These are phyloP conservation scores for Leishmania tropica DNA, from an alignment of 208 protist genomes.

Conservation along the genomic window DNA sequence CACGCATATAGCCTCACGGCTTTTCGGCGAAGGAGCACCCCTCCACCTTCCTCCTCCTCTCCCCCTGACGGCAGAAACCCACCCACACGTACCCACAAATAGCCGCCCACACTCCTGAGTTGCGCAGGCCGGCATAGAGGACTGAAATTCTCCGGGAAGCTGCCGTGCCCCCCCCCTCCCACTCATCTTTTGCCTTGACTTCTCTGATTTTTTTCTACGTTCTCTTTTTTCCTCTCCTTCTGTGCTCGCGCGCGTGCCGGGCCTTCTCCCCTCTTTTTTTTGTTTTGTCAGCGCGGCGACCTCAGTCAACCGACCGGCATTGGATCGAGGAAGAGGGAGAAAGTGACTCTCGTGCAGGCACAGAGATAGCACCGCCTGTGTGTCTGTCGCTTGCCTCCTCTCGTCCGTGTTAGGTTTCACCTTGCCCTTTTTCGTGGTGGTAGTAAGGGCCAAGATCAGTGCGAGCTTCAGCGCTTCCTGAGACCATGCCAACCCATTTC, in stretches of 20 bases:
- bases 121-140: neutral
- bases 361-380: neutral
- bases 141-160: neutral
- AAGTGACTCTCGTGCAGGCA: neutral
- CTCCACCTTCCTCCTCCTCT: neutral
- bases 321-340: neutral
- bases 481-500: conserved; percentile 9
- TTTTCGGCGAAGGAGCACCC: neutral
- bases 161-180: neutral
- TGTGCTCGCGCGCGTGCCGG: neutral
- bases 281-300: neutral
- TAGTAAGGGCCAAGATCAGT: neutral
- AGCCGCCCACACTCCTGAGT: neutral
- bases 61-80: neutral
- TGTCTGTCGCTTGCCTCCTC: neutral
- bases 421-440: neutral
- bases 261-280: neutral
- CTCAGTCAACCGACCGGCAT: neutral
- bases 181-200: conserved; percentile 8
- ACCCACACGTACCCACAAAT: neutral
- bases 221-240: conserved; percentile 8
- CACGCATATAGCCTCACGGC: neutral
- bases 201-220: conserved; percentile 9
- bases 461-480: neutral
- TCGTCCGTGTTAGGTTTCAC: neutral